Conservation (phyloP, 495 filamentous ascomycete species). For the Sporormia fimetaria region DNA sequence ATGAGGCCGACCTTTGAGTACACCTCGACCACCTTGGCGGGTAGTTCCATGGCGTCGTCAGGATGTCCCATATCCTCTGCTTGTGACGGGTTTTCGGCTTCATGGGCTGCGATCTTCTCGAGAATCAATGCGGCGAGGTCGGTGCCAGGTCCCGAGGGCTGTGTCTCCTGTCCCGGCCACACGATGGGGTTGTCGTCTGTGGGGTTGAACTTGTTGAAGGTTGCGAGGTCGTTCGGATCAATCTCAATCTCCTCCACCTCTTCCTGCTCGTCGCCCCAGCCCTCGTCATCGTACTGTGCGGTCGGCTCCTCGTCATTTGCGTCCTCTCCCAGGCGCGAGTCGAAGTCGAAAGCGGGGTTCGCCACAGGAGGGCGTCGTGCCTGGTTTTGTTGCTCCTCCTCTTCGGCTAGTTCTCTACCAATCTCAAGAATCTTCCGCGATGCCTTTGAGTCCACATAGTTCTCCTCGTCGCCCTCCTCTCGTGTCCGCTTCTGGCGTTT, state of each 20-base stretch:
- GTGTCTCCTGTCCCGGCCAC: constrained; percentile 32
- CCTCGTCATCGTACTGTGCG: constrained; percentile 42
- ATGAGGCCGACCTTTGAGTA: constrained; percentile 87
- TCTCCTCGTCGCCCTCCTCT: constrained; percentile 50
- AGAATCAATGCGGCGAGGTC: constrained; percentile 88
- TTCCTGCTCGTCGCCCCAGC: constrained; percentile 53
- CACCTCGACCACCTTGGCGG: constrained; percentile 85
- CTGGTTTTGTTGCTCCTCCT: constrained; percentile 48
- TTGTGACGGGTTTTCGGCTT: constrained; percentile 42
- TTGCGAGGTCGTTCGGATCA: constrained; percentile 77
- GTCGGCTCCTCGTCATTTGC: constrained; percentile 22
- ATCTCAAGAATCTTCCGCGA: constrained; percentile 81
- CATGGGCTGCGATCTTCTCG: constrained; percentile 85
- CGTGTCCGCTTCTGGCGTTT: constrained; percentile 29
- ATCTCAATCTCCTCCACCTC: constrained; percentile 73
- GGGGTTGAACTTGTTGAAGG: constrained; percentile 83
- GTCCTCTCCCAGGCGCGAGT: constrained; percentile 45
- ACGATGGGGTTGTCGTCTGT: constrained; percentile 36
- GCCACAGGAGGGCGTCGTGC: constrained; percentile 26
- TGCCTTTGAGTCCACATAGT: constrained; percentile 74
- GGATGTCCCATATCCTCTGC: constrained; percentile 25
- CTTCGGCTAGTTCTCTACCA: constrained; percentile 69
- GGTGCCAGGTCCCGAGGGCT: constrained; percentile 37
- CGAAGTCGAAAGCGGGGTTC: constrained; percentile 56
- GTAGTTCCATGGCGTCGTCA: constrained; percentile 75